phyloP scores from a whole-genome alignment of 2,329 filamentous ascomycete species.

The Trichoderma oligosporum region DNA sequence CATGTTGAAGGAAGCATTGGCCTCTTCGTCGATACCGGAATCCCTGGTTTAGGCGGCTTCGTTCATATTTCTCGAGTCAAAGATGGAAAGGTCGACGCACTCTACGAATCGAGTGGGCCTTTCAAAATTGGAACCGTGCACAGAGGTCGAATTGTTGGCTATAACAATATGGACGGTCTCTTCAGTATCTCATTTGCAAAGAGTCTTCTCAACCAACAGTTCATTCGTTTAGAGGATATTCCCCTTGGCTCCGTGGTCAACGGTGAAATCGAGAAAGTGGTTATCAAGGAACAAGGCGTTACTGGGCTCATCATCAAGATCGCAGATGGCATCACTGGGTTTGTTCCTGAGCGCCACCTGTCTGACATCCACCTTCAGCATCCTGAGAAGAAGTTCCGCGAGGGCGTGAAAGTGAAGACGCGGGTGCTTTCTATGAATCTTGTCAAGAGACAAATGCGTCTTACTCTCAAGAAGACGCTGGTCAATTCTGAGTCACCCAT shows the following conservation, averaged over 20 bases:
- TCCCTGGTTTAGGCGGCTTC: slow-evolving; percentile 69
- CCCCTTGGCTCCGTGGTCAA: slow-evolving; percentile 75
- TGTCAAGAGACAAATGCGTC: slow-evolving; percentile 70
- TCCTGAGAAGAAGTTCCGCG: slow-evolving; percentile 93
- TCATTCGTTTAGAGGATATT: slow-evolving; percentile 87
- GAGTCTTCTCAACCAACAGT: slow-evolving; percentile 78
- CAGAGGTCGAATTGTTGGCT: slow-evolving; percentile 76
- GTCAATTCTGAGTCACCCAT: slow-evolving; percentile 83
- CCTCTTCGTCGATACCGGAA: slow-evolving; percentile 69
- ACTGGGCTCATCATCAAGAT: slow-evolving; percentile 78
- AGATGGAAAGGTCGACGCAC: slow-evolving; percentile 80
- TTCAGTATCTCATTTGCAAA: slow-evolving; percentile 83
- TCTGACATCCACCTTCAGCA: slow-evolving; percentile 84
- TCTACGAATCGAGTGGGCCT: slow-evolving; percentile 71
- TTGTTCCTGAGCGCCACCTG: slow-evolving; percentile 83
- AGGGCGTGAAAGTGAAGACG: slow-evolving; percentile 78
- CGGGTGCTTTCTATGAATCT: slow-evolving; percentile 78
- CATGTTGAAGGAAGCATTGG: slow-evolving; percentile 78
- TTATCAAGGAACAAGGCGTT: slow-evolving; percentile 74
- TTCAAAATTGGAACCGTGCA: slow-evolving; percentile 78
- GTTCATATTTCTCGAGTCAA: slow-evolving; percentile 92
- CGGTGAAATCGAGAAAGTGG: slow-evolving; percentile 77
- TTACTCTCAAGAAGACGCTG: slow-evolving; percentile 92
- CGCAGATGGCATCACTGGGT: slow-evolving; percentile 81
- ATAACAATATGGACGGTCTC: slow-evolving; percentile 80